Conservation (phyloP, 78 protist genomes). For the Capsaspora owczarzaki region DNA sequence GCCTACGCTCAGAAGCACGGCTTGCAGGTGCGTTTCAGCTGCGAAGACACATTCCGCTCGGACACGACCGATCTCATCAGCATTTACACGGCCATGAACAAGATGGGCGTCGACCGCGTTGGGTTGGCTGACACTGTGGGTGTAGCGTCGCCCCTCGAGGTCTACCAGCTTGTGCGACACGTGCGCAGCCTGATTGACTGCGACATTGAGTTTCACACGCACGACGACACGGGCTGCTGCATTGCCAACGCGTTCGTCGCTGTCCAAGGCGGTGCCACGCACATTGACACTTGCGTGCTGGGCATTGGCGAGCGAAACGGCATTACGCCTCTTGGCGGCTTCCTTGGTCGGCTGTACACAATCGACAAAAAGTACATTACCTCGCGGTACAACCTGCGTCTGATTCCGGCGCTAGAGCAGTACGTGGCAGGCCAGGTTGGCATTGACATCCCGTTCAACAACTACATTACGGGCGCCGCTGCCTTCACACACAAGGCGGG, state of each 20-base stretch:
- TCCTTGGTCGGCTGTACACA: constrained; percentile 65
- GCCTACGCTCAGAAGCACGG: constrained; percentile 35
- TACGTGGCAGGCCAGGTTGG: constrained; percentile 49
- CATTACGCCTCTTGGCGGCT: constrained; percentile 64
- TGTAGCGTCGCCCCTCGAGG: constrained; percentile 42
- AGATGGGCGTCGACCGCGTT: constrained; percentile 53
- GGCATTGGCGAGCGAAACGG: constrained; percentile 79
- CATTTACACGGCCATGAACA: constrained; percentile 41
- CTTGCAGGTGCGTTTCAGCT: constrained; percentile 52
- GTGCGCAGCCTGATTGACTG: constrained; percentile 30
- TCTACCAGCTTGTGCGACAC: constrained; percentile 26
- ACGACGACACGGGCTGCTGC: constrained; percentile 69
- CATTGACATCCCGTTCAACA: constrained; percentile 67
- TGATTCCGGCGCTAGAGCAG: constrained; percentile 21
- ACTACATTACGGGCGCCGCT: constrained; percentile 44
- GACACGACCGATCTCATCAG: constrained; percentile 34
- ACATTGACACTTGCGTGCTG: constrained; percentile 62
- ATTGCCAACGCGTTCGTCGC: constrained; percentile 60
- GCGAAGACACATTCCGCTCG: constrained; percentile 64
- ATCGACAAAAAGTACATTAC: constrained; percentile 25
- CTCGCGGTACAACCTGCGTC: constrained; percentile 22
- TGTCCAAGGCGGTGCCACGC: constrained; percentile 57
- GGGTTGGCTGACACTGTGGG: constrained; percentile 72
- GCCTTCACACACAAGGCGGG: constrained; percentile 86
- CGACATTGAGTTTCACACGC: constrained; percentile 63